Percentiles rank a stretch among this genome's conserved stretches.
Conservation (phyloP, 2,329 filamentous ascomycete species). For the Penicillium sp. region DNA sequence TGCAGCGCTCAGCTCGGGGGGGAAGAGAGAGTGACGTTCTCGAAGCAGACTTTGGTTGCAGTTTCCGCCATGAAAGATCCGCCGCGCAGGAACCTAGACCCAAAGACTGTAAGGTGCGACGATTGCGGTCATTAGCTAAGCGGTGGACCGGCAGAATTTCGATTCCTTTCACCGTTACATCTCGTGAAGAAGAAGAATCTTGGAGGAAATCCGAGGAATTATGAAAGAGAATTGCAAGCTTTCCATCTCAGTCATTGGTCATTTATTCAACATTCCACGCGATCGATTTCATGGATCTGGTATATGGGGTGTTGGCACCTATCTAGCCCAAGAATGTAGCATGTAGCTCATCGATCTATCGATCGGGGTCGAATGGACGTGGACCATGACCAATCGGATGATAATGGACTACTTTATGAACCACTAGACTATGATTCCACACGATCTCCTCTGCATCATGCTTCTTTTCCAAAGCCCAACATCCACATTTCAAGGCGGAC, state of each 20-base stretch:
- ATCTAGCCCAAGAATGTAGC: too few relatives aligned
- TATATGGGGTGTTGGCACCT: neutral
- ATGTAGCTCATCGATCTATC: neutral
- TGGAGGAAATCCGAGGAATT: neutral
- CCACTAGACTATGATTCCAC: too few relatives aligned
- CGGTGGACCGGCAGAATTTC: neutral
- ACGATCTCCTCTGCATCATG: too few relatives aligned
- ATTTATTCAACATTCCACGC: neutral
- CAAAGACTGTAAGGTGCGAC: neutral
- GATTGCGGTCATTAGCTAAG: slow-evolving; percentile 5
- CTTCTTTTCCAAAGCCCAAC: too few relatives aligned
- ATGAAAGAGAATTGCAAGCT: neutral
- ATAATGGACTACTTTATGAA: neutral
- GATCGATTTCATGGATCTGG: neutral
- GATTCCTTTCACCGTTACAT: neutral
- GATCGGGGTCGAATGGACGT: too few relatives aligned
- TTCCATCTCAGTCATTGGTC: neutral
- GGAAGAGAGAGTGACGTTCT: slow-evolving; percentile 21
- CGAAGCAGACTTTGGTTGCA: slow-evolving; percentile 10
- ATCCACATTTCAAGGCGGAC: neutral
- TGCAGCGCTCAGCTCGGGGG: neutral
- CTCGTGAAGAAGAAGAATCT: too few relatives aligned
- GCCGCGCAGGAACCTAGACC: slow-evolving; percentile 26
- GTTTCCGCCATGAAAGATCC: slow-evolving; percentile 1
- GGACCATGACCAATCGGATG: too few relatives aligned